Evolutionary conservation across 495 filamentous ascomycete species (phyloP).

Genomic region (Neurospora sublineolata): DNA sequence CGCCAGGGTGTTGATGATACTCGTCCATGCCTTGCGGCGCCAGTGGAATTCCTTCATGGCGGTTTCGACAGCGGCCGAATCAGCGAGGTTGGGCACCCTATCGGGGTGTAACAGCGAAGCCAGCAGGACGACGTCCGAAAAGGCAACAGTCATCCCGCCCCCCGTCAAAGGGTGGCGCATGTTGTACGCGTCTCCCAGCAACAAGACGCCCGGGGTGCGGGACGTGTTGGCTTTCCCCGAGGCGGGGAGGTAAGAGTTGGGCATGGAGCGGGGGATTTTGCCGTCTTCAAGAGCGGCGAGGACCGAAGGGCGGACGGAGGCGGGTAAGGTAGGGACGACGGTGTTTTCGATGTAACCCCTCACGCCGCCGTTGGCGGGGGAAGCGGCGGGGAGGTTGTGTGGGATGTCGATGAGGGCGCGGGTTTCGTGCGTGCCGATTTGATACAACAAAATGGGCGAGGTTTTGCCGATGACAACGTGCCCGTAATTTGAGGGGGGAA

Average conservation of each 20-base stretch:
- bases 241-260: constrained; percentile 82
- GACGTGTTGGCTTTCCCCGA: constrained; percentile 38
- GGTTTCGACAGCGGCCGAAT: constrained; percentile 48
- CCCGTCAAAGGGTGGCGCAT: constrained; percentile 94
- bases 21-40: constrained; percentile 66
- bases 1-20: constrained; percentile 91
- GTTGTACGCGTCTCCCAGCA: constrained; percentile 88
- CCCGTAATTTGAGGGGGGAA: constrained; percentile 63
- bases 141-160: constrained; percentile 90
- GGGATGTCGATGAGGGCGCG: constrained; percentile 86
- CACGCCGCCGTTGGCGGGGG: constrained; percentile 61
- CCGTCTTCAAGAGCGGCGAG: constrained; percentile 62
- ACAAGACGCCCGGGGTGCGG: constrained; percentile 59
- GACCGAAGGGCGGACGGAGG: constrained; percentile 63
- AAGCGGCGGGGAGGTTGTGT: constrained; percentile 60
- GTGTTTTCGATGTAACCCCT: constrained; percentile 67
- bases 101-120: constrained; percentile 55
- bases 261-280: constrained; percentile 67
- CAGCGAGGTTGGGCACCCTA: constrained; percentile 53
- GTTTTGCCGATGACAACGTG: constrained; percentile 77
- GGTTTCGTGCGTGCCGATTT: constrained; percentile 93
- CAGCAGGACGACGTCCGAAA: constrained; percentile 78
- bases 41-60: constrained; percentile 78
- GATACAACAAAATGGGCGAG: constrained; percentile 82
- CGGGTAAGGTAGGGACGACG: constrained; percentile 66